Conservation (phyloP, 2,329 filamentous ascomycete species). For the Juglanconis oblonga region DNA sequence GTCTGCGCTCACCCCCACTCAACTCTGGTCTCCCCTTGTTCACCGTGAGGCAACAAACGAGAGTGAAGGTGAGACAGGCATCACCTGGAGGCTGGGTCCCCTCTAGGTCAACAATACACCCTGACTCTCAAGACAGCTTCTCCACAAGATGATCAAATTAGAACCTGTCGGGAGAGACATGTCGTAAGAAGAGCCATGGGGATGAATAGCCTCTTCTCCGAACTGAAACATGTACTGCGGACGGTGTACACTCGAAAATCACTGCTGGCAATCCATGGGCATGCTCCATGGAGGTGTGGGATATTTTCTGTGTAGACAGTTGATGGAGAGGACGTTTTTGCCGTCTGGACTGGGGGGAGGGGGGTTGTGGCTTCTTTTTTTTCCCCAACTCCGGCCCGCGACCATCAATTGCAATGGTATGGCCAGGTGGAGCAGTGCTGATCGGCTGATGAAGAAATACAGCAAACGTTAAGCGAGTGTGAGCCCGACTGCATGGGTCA, state of each 20-base stretch:
- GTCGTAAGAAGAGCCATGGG: background rate
- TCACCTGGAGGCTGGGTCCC: slow-evolving; percentile 4
- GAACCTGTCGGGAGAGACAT: slow-evolving; percentile 7
- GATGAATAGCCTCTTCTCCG: background rate
- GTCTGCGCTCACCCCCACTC: background rate
- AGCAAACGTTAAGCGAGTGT: background rate
- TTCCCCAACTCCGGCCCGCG: no score
- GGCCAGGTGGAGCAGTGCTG: background rate
- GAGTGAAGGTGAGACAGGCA: slow-evolving; percentile 11
- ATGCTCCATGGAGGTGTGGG: background rate
- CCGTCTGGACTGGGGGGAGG: no score
- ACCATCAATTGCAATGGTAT: background rate
- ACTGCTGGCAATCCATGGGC: background rate
- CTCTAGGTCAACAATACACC: slow-evolving; percentile 1
- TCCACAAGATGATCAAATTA: slow-evolving; percentile 2
- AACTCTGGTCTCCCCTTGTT: background rate
- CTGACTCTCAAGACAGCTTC: slow-evolving; percentile 1
- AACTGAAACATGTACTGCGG: background rate
- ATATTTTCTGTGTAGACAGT: background rate
- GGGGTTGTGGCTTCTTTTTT: no score
- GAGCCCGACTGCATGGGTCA: background rate
- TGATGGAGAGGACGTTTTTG: background rate
- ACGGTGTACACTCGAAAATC: background rate
- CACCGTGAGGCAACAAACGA: slow-evolving; percentile 11
- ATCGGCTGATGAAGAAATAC: background rate